Conservation (phyloP, 2,329 filamentous ascomycete genomes). For the Allantophomopsis lycopodina region DNA sequence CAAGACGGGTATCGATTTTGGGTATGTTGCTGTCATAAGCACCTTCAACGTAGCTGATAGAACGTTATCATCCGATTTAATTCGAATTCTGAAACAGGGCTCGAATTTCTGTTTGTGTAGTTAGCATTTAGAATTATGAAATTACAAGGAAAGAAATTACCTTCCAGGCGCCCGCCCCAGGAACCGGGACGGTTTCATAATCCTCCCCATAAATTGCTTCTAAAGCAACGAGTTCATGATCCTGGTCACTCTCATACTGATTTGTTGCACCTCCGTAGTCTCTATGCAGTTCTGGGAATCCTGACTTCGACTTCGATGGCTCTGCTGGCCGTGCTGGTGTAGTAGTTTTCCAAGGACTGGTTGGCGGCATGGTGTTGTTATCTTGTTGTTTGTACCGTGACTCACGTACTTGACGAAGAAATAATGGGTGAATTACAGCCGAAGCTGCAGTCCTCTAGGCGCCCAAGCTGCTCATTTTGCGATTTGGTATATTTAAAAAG, state of each 20-base stretch:
- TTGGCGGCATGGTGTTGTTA: conserved; percentile 16
- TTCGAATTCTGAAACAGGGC: conserved; percentile 65
- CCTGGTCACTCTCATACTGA: conserved; percentile 72
- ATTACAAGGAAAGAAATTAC: conserved; percentile 25
- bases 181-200: conserved; percentile 60
- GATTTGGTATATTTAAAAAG: conserved; percentile 9
- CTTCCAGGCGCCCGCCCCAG: conserved; percentile 69
- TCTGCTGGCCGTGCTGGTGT: conserved; percentile 12
- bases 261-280: conserved; percentile 25
- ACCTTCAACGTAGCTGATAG: conserved; percentile 61
- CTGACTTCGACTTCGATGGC: conserved; percentile 20
- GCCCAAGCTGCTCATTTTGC: conserved; percentile 5
- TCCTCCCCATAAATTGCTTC: conserved; percentile 85
- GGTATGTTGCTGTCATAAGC: conserved; percentile 80
- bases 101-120: conserved; percentile 51
- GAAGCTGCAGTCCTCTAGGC: conserved; percentile 11
- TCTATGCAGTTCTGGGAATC: conserved; percentile 11
- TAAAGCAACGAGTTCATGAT: conserved; percentile 76
- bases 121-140: not conserved
- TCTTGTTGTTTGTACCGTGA: conserved; percentile 6
- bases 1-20: conserved; percentile 66
- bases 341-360: conserved; percentile 14
- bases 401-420: conserved; percentile 1
- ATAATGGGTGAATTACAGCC: conserved; percentile 7
- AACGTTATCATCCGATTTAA: conserved; percentile 62